A percentile compares a stretch with the other conserved stretches of the same genome.
phyloP scores from a whole-genome alignment of 345 rosid species.

The Jatropha curcas region DNA sequence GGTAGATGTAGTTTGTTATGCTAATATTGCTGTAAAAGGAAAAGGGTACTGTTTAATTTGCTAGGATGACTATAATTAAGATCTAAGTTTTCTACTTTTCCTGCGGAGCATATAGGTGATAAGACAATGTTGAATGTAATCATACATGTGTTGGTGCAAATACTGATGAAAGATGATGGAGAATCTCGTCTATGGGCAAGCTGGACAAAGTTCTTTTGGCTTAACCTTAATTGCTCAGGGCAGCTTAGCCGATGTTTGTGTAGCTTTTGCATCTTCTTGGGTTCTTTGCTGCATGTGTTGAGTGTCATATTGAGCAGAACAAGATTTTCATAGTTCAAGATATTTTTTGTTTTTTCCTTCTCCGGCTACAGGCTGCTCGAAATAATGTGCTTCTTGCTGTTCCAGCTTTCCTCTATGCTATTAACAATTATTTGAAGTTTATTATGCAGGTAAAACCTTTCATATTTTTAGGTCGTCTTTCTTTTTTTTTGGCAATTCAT shows the following conservation, averaged over 20 bases:
- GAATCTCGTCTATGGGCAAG: too few relatives aligned
- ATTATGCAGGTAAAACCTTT: neutral
- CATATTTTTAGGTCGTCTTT: too few relatives aligned
- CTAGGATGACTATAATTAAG: neutral
- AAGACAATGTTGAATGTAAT: neutral
- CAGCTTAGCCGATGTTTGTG: too few relatives aligned
- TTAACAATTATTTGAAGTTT: neutral
- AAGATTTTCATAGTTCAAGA: neutral
- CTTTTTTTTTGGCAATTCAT: neutral
- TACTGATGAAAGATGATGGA: too few relatives aligned
- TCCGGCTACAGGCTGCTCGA: slow-evolving; percentile 1
- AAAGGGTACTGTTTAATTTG: too few relatives aligned
- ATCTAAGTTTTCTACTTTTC: neutral
- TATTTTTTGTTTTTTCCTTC: neutral
- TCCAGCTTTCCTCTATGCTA: neutral
- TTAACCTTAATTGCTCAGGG: too few relatives aligned
- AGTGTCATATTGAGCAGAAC: neutral
- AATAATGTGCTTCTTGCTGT: neutral
- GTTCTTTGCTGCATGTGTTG: neutral
- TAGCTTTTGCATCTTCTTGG: too few relatives aligned
- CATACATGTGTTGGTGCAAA: neutral
- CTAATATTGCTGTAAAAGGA: too few relatives aligned
- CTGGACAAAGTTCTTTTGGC: too few relatives aligned
- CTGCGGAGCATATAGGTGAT: neutral
- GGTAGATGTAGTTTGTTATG: too few relatives aligned